These are phyloP conservation scores for Coccomyxa sp. DNA, from an alignment of 139 green algal species.

Conservation along the genomic window DNA sequence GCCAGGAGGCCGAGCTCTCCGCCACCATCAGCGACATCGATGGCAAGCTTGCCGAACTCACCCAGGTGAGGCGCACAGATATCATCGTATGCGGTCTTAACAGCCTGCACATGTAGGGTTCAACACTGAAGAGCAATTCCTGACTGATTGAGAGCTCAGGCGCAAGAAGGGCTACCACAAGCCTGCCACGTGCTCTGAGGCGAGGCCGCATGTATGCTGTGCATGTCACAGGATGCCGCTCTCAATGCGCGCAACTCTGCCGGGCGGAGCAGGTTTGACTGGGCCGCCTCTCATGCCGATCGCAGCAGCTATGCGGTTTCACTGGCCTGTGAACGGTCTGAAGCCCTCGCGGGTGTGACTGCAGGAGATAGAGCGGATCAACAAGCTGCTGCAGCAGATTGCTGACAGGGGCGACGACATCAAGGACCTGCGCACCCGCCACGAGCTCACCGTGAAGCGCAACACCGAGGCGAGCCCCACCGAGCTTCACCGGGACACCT, in stretches of 20 bases:
- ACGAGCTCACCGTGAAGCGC: constrained; percentile 26
- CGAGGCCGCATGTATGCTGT: no score
- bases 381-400: background rate
- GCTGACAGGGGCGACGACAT: background rate
- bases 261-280: background rate
- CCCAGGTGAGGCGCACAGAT: constrained; percentile 10
- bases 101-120: no score
- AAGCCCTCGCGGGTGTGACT: background rate
- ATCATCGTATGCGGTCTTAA: no score
- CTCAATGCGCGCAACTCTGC: no score
- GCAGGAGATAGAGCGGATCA: no score
- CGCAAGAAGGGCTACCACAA: no score
- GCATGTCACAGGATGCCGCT: no score
- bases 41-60: constrained; percentile 9
- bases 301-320: background rate
- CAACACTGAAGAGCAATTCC: no score
- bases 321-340: background rate
- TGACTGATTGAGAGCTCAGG: no score
- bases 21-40: constrained; percentile 25
- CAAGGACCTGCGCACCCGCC: constrained; percentile 6
- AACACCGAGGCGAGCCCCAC: no score
- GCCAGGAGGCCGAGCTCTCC: constrained; percentile 12
- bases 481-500: no score
- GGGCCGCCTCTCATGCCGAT: background rate
- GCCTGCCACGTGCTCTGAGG: no score